phyloP scores from a whole-genome alignment of 148 eudicot genomes.

The Rhododendron vialii region DNA sequence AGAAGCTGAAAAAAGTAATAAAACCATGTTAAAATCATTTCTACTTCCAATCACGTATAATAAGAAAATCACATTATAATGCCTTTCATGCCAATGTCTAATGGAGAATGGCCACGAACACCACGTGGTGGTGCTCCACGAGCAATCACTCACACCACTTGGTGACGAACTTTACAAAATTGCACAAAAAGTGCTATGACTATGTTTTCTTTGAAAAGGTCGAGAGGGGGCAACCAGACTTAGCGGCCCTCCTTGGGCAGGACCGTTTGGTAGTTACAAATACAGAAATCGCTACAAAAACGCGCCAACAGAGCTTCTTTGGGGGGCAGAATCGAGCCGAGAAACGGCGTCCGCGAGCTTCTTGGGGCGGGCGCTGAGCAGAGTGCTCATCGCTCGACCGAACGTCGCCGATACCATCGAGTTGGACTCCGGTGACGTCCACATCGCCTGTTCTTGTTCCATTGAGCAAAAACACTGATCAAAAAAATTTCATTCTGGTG shows the following conservation, averaged over 20 bases:
- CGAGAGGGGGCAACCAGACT: no score
- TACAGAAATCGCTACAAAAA: not conserved
- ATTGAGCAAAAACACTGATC: not conserved
- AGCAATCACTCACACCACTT: not conserved
- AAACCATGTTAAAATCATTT: not conserved
- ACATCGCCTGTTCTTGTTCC: constrained; percentile 25
- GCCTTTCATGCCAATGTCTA: not conserved
- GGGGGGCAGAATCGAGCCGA: constrained; percentile 38
- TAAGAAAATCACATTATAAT: not conserved
- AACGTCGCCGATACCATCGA: constrained; percentile 49
- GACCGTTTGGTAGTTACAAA: not conserved
- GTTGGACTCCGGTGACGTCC: constrained; percentile 26
- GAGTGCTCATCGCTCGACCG: constrained; percentile 58
- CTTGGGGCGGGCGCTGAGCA: constrained; percentile 48
- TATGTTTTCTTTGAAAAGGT: no score
- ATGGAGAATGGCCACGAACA: not conserved
- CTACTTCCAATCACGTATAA: not conserved
- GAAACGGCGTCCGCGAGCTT: constrained; percentile 60
- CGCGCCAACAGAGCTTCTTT: constrained; percentile 20
- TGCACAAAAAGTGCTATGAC: not conserved
- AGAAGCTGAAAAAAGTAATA: constrained; percentile 38
- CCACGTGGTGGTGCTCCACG: not conserved
- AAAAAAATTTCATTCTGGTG: not conserved
- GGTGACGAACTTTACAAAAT: not conserved
- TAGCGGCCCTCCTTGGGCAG: not conserved